Percentiles rank a stretch among this genome's conserved stretches.
Conservation (phyloP, 495 filamentous ascomycete genomes). For the Cercophora sp. region DNA sequence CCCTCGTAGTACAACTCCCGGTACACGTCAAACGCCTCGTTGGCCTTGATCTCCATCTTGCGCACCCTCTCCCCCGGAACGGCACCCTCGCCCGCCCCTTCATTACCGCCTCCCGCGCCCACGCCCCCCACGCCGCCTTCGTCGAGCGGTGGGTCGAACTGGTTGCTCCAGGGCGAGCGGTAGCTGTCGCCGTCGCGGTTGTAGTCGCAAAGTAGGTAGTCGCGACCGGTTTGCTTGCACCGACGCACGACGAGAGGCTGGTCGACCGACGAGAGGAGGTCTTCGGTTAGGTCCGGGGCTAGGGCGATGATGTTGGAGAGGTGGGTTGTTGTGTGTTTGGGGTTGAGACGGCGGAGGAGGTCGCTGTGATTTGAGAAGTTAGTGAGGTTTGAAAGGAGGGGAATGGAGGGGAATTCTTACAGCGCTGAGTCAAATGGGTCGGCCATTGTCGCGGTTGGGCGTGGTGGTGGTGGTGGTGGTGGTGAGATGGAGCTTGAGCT, state of each 20-base stretch:
- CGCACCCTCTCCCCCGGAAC: constrained; percentile 81
- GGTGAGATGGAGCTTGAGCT: not conserved
- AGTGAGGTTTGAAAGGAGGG: constrained; percentile 8
- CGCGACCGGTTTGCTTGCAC: constrained; percentile 82
- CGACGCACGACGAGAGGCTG: constrained; percentile 84
- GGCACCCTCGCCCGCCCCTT: constrained; percentile 58
- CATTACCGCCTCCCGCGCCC: constrained; percentile 33
- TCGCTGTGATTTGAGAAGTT: constrained; percentile 54
- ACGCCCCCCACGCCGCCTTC: constrained; percentile 40
- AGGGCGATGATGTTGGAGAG: constrained; percentile 79
- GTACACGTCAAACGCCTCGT: constrained; percentile 96
- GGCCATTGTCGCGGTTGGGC: constrained; percentile 34
- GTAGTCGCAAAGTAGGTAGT: constrained; percentile 99
- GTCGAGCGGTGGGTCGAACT: constrained; percentile 83
- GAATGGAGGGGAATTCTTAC: constrained; percentile 45
- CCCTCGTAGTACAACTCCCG: constrained; percentile 98
- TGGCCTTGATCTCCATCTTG: constrained; percentile 88
- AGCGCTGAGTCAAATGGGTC: constrained; percentile 78
- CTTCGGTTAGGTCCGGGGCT: constrained; percentile 89
- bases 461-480: not conserved
- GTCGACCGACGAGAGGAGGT: constrained; percentile 95
- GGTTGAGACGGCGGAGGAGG: constrained; percentile 95
- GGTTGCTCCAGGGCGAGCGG: constrained; percentile 95
- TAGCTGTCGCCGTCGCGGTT: constrained; percentile 98
- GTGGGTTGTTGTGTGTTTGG: constrained; percentile 81